Conservation (phyloP, 352 stramenopile species). For the Phytopythium vexans region DNA sequence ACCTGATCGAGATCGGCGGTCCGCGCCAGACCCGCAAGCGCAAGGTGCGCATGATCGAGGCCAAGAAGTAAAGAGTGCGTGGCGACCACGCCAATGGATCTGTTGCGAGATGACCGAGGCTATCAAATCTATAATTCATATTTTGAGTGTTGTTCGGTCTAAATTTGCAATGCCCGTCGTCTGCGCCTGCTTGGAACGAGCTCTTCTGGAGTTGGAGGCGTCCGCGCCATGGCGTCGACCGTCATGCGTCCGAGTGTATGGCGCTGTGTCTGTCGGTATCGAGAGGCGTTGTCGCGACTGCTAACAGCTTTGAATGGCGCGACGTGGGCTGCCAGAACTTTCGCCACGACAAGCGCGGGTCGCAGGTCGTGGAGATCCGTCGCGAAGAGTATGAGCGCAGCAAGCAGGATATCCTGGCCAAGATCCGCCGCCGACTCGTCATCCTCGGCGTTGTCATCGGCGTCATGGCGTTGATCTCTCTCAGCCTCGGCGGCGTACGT, state of each 20-base stretch:
- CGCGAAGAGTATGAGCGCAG: conserved; percentile 71
- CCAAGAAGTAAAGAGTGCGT: conserved; percentile 55
- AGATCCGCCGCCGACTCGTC: conserved; percentile 62
- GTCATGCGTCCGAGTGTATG: conserved; percentile 64
- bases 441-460: conserved; percentile 54
- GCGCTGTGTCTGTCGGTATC: conserved; percentile 5
- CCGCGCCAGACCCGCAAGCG: conserved; percentile 60
- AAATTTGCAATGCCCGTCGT: no score
- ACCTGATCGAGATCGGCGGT: conserved; percentile 75
- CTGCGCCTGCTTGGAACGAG: no score
- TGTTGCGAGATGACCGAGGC: background rate
- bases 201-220: background rate
- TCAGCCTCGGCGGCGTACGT: conserved; percentile 53
- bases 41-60: conserved; percentile 80
- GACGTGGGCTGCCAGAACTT: conserved; percentile 42
- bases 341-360: conserved; percentile 52
- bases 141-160: no score
- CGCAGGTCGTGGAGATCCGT: conserved; percentile 65
- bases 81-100: no score
- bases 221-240: conserved; percentile 25
- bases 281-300: background rate
- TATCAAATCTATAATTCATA: no score
- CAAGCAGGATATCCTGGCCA: conserved; percentile 71
- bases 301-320: background rate
- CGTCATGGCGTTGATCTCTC: conserved; percentile 35